Percentiles rank a stretch among this genome's conserved stretches.
Conservation (phyloP, 192 early-diverging fungal genomes). For the Fimicolochytrium jonesii region DNA sequence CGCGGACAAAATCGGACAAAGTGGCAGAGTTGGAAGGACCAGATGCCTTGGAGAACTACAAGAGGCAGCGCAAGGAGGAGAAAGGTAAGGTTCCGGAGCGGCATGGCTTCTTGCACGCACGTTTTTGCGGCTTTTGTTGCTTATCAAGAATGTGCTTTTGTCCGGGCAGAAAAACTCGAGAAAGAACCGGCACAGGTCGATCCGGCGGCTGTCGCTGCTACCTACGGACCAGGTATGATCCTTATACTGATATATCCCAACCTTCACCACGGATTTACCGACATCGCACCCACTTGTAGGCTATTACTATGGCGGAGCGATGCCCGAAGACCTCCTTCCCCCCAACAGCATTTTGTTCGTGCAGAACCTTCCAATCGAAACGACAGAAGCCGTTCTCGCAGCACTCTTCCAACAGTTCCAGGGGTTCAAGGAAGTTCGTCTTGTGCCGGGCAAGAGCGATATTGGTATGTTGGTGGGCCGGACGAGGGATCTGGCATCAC, state of each 20-base stretch:
- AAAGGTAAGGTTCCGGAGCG: conserved; percentile 49
- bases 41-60: conserved; percentile 56
- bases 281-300: too few species aligned
- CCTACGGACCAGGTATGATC: conserved; percentile 18
- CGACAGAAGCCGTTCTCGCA: conserved; percentile 57
- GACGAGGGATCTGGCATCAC: not conserved
- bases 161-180: not conserved
- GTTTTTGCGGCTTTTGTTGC: too few species aligned
- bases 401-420: conserved; percentile 77
- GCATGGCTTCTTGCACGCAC: not conserved
- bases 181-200: conserved; percentile 14
- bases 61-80: conserved; percentile 50
- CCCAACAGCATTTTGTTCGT: conserved; percentile 95
- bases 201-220: conserved; percentile 20
- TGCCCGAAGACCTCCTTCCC: conserved; percentile 70
- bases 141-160: too few species aligned
- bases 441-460: conserved; percentile 83
- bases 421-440: conserved; percentile 94
- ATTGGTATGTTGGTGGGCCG: conserved; percentile 48
- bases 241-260: too few species aligned
- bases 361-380: conserved; percentile 75
- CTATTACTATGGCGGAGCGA: conserved; percentile 15
- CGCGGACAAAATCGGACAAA: conserved; percentile 41
- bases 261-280: too few species aligned
- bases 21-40: conserved; percentile 65